Conservation (phyloP, 257 asterid species). For the Solanum pinnatisectum region DNA sequence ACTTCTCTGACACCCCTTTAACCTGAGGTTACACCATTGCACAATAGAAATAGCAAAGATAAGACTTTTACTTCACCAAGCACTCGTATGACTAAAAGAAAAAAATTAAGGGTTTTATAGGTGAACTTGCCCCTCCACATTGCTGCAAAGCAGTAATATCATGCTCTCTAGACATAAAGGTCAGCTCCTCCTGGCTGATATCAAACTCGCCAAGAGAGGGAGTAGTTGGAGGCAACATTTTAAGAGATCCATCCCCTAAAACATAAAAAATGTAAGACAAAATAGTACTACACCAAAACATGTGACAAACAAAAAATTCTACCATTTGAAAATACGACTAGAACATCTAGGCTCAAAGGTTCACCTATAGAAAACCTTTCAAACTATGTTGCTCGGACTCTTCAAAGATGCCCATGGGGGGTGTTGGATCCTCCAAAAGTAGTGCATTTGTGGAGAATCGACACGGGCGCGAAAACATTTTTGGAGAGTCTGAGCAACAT, state of each 20-base stretch:
- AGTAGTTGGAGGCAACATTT: conserved; percentile 23
- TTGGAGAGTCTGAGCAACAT: background rate
- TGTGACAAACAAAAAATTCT: background rate
- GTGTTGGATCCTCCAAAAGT: background rate
- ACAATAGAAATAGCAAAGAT: background rate
- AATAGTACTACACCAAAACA: background rate
- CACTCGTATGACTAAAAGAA: background rate
- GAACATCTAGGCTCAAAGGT: background rate
- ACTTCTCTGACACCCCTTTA: conserved; percentile 56
- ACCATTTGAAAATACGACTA: background rate
- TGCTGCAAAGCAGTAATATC: conserved; percentile 49
- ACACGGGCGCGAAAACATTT: background rate
- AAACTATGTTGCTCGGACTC: background rate
- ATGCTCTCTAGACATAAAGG: conserved; percentile 55
- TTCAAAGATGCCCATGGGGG: background rate
- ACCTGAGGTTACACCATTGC: conserved; percentile 30
- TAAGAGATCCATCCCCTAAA: conserved; percentile 38
- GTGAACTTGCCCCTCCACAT: conserved; percentile 76
- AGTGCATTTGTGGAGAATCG: background rate
- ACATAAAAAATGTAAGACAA: background rate
- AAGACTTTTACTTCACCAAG: background rate
- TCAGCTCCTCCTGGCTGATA: conserved; percentile 65
- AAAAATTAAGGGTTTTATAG: background rate
- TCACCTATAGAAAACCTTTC: background rate
- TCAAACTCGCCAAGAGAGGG: conserved; percentile 52